Conservation (phyloP, 768 basidiomycete genomes). For the Kwoniella shandongensis region DNA sequence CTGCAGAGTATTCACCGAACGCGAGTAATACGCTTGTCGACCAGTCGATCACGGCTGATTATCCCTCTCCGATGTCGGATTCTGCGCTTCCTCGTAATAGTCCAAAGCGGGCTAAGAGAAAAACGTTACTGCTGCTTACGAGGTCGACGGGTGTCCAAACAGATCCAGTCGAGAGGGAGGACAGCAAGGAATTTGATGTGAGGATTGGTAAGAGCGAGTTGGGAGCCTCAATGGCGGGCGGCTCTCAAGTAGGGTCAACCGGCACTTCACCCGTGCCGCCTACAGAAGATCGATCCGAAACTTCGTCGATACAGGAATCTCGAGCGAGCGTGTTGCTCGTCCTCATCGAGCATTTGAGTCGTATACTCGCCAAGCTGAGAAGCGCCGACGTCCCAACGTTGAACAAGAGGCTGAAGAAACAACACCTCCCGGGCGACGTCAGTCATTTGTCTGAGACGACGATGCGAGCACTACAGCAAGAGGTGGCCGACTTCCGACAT, state of each 20-base stretch:
- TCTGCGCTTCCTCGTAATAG: slow-evolving; percentile 27
- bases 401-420: slow-evolving; percentile 84
- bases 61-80: slow-evolving; percentile 32
- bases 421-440: slow-evolving; percentile 77
- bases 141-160: slow-evolving; percentile 71
- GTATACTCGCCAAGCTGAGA: slow-evolving; percentile 65
- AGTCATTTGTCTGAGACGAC: slow-evolving; percentile 81
- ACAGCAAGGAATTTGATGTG: background rate
- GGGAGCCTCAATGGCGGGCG: background rate
- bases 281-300: slow-evolving; percentile 68
- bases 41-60: slow-evolving; percentile 10
- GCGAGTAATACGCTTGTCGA: slow-evolving; percentile 30
- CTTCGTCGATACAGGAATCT: slow-evolving; percentile 65
- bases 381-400: slow-evolving; percentile 83
- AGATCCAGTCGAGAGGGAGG: slow-evolving; percentile 55
- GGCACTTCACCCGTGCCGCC: slow-evolving; percentile 51
- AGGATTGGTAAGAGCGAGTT: background rate
- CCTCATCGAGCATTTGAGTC: slow-evolving; percentile 59
- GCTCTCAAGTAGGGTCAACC: slow-evolving; percentile 14
- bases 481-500: slow-evolving; percentile 66
- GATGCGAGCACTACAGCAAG: slow-evolving; percentile 69
- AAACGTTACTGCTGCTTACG: slow-evolving; percentile 59
- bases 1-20: slow-evolving; percentile 31
- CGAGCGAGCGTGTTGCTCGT: slow-evolving; percentile 47
- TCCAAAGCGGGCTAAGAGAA: slow-evolving; percentile 40